Percentiles rank a stretch among this genome's conserved stretches.
phyloP scores from a whole-genome alignment of 108 stramenopile genomes.

The Skeletonema marinoi region DNA sequence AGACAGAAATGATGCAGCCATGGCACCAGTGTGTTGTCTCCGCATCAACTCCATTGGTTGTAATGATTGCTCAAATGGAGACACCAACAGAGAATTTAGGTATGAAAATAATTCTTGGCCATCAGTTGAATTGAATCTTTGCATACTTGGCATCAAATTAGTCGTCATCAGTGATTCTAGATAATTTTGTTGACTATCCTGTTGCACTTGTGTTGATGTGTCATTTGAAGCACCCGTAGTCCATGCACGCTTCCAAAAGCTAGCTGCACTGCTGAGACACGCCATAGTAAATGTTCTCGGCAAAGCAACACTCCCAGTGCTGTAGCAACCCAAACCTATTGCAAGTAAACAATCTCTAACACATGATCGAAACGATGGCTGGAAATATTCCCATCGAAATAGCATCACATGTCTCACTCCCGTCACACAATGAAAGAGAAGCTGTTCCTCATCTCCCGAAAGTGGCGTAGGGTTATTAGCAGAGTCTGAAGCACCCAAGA shows the following conservation, averaged over 20 bases:
- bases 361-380: constrained; percentile 32
- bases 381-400: constrained; percentile 55
- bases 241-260: constrained; percentile 84
- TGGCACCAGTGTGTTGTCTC: constrained; percentile 28
- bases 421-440: constrained; percentile 80
- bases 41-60: constrained; percentile 27
- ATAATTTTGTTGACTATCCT: constrained; percentile 26
- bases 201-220: background rate
- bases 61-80: constrained; percentile 20
- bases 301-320: background rate
- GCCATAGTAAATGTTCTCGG: constrained; percentile 62
- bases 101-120: constrained; percentile 18
- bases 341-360: constrained; percentile 66
- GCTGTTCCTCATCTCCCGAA: constrained; percentile 56
- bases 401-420: constrained; percentile 75
- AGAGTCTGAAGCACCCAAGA: background rate
- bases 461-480: constrained; percentile 5
- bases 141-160: constrained; percentile 12
- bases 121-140: constrained; percentile 9
- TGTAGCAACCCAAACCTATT: constrained; percentile 42
- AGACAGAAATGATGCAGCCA: constrained; percentile 57
- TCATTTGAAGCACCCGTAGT: background rate
- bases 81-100: constrained; percentile 8
- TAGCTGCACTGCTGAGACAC: constrained; percentile 61
- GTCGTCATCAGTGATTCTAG: constrained; percentile 27